Percentiles rank a stretch among this genome's conserved stretches.
Evolutionary conservation across 2,329 filamentous ascomycete genomes (phyloP).

Genomic region (Fusarium protoensiforme): DNA sequence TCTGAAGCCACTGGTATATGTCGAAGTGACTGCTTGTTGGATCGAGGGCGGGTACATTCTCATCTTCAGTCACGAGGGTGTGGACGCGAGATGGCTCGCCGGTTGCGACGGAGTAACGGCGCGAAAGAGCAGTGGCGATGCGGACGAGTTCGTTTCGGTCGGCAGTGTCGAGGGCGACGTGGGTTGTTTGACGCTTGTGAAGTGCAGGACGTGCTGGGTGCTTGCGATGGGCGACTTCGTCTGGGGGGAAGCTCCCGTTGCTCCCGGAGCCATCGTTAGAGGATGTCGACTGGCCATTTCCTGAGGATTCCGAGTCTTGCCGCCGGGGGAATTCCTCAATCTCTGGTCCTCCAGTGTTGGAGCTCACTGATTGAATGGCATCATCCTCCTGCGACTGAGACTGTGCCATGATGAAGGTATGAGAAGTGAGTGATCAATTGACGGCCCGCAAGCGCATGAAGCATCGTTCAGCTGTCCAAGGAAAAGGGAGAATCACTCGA

Average conservation of each 20-base stretch:
- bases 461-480: neutral
- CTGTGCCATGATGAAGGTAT: neutral
- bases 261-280: neutral
- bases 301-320: neutral
- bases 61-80: constrained; percentile 36
- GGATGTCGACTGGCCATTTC: neutral
- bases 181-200: neutral
- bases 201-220: neutral
- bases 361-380: neutral
- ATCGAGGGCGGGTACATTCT: constrained; percentile 49
- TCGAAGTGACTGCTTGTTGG: constrained; percentile 54
- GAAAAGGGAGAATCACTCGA: neutral
- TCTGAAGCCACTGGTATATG: constrained; percentile 54
- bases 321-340: neutral
- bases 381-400: neutral
- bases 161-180: constrained; percentile 44
- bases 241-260: neutral
- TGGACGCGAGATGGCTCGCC: constrained; percentile 17
- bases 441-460: neutral
- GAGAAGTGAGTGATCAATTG: neutral
- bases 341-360: neutral
- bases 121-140: constrained; percentile 54
- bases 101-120: constrained; percentile 43
- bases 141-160: constrained; percentile 52
- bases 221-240: neutral